A percentile compares a stretch with the other conserved stretches of the same genome.
These are phyloP conservation scores for Solanum clarkiae DNA, from an alignment of 257 asterid species.

Conservation along the genomic window DNA sequence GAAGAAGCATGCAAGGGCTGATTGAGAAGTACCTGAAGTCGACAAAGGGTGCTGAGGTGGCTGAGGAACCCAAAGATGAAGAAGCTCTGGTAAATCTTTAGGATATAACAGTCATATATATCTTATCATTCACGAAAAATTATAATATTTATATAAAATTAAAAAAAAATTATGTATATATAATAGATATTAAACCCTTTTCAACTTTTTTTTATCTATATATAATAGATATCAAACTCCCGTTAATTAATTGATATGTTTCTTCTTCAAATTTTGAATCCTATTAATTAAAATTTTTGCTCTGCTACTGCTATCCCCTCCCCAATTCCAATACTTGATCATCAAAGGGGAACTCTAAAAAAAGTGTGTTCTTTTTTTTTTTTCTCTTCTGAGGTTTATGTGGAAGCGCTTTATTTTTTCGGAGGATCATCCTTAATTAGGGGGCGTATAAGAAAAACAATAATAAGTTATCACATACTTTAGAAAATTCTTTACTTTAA, in stretches of 20 bases:
- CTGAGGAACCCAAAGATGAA: slow-evolving; percentile 22
- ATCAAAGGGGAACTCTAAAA: background rate
- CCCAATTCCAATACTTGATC: background rate
- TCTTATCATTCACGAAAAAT: background rate
- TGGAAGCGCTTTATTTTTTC: background rate
- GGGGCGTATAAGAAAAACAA: background rate
- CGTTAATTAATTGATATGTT: too few species aligned
- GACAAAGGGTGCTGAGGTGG: slow-evolving; percentile 21
- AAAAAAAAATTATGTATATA: too few species aligned
- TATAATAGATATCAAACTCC: too few species aligned
- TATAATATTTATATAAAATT: too few species aligned
- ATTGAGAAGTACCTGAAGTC: slow-evolving; percentile 62
- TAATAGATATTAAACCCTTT: too few species aligned
- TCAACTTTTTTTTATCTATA: too few species aligned
- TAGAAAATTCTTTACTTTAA: background rate
- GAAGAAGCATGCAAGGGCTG: slow-evolving; percentile 65
- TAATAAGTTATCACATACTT: background rate
- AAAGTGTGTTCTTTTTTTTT: background rate
- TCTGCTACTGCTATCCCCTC: background rate
- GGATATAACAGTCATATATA: background rate
- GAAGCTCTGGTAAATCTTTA: slow-evolving; percentile 19
- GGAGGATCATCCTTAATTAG: background rate
- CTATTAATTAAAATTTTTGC: too few species aligned
- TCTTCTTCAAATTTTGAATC: too few species aligned
- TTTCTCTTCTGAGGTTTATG: background rate